Percentiles rank a stretch among this genome's conserved stretches.
Conservation (phyloP, 768 basidiomycete genomes). For the Xerocomellus chrysenteron region DNA sequence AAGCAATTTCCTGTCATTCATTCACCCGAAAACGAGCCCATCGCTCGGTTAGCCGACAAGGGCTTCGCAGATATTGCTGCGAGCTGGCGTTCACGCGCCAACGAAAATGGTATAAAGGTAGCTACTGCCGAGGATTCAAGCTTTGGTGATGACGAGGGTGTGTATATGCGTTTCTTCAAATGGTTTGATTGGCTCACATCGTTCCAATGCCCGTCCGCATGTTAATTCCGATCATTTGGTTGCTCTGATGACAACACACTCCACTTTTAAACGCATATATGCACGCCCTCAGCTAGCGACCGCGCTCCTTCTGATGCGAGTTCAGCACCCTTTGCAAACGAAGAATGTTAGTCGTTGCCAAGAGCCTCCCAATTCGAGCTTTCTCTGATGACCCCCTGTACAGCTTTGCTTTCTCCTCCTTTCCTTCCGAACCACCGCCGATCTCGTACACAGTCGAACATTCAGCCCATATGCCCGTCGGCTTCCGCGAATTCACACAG, state of each 20-base stretch:
- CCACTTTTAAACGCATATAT: slow-evolving; percentile 29
- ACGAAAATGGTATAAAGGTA: slow-evolving; percentile 70
- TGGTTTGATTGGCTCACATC: slow-evolving; percentile 18
- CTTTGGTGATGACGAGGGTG: slow-evolving; percentile 51
- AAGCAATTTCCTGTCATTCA: slow-evolving; percentile 43
- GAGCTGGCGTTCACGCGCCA: slow-evolving; percentile 72
- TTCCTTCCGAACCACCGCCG: slow-evolving; percentile 55
- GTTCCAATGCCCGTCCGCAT: not conserved
- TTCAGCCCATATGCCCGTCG: slow-evolving; percentile 35
- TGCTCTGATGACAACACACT: not conserved
- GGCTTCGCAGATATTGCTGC: slow-evolving; percentile 60
- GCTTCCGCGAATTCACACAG: slow-evolving; percentile 26
- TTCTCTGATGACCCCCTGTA: slow-evolving; percentile 18
- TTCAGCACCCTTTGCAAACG: slow-evolving; percentile 45
- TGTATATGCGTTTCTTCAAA: slow-evolving; percentile 24
- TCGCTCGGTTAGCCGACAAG: slow-evolving; percentile 36
- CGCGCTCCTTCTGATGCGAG: slow-evolving; percentile 48
- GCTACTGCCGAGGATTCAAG: slow-evolving; percentile 40
- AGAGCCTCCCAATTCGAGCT: slow-evolving; percentile 15
- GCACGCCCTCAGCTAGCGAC: slow-evolving; percentile 53
- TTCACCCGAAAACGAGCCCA: slow-evolving; percentile 43
- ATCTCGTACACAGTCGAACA: slow-evolving; percentile 58
- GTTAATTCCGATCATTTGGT: slow-evolving; percentile 8
- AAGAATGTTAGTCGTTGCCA: slow-evolving; percentile 45
- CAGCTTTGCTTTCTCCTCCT: slow-evolving; percentile 58